Evolutionary conservation across 1,284 basidiomycete genomes (phyloP).

Genomic region (Cystobasidium sp.): DNA sequence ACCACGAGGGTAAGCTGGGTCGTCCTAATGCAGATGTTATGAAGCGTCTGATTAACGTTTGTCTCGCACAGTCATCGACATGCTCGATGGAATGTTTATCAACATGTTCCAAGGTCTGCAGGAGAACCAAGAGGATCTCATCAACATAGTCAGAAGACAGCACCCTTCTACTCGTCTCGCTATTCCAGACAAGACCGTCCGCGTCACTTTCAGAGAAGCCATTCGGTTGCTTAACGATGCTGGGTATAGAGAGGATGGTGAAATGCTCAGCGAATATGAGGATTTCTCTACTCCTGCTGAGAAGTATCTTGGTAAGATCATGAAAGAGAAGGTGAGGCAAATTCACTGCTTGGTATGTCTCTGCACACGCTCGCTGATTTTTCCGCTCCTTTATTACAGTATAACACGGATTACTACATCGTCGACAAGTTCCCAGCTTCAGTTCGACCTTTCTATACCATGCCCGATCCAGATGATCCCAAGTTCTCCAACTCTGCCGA

Average conservation of each 20-base stretch:
- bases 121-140: slow-evolving; percentile 75
- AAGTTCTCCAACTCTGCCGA: slow-evolving; percentile 96
- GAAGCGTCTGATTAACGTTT: not conserved
- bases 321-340: slow-evolving; percentile 69
- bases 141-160: slow-evolving; percentile 79
- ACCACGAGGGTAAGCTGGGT: slow-evolving; percentile 68
- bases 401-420: slow-evolving; percentile 96
- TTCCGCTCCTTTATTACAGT: slow-evolving; percentile 56
- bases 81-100: slow-evolving; percentile 81
- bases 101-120: slow-evolving; percentile 81
- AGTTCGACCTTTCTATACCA: slow-evolving; percentile 96
- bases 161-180: slow-evolving; percentile 73
- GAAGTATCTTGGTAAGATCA: slow-evolving; percentile 83
- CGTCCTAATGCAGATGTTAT: not conserved
- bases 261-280: slow-evolving; percentile 63
- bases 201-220: slow-evolving; percentile 81
- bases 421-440: slow-evolving; percentile 95
- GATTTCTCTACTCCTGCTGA: slow-evolving; percentile 94
- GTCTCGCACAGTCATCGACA: slow-evolving; percentile 67
- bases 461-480: slow-evolving; percentile 89
- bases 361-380: not conserved
- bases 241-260: slow-evolving; percentile 42
- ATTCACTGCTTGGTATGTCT: too few relatives aligned
- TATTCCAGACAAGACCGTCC: slow-evolving; percentile 58
- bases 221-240: slow-evolving; percentile 67